A percentile compares a stretch with the other conserved stretches of the same genome.
Conservation (phyloP, 768 basidiomycete species). For the Ramaria sp. region DNA sequence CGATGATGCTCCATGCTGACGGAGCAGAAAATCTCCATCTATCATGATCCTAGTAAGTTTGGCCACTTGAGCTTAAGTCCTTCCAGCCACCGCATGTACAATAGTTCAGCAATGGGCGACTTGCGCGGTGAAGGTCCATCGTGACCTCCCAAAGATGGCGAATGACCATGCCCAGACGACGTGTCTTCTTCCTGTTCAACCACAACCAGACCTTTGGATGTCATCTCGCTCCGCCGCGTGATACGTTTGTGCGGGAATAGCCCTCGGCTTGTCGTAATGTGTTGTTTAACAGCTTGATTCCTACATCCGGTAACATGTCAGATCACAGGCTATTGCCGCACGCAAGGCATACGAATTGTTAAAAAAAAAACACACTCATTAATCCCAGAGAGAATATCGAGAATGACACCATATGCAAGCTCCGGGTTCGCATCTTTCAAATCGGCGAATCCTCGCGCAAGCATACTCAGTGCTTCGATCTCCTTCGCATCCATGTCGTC, state of each 20-base stretch:
- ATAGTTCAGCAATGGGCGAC: conserved; percentile 87
- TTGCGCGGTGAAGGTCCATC: conserved; percentile 34
- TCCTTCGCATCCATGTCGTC: conserved; percentile 77
- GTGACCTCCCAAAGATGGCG: background rate
- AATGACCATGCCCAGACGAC: conserved; percentile 7
- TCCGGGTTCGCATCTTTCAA: conserved; percentile 74
- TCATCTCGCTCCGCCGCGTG: conserved; percentile 77
- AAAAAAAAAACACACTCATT: conserved; percentile 60
- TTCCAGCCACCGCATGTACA: conserved; percentile 97
- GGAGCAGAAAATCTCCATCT: background rate
- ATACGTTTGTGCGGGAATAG: conserved; percentile 77
- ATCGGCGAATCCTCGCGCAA: conserved; percentile 82
- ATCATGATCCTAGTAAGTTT: conserved; percentile 12
- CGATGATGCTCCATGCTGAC: background rate
- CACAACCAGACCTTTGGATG: conserved; percentile 70
- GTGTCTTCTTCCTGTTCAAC: conserved; percentile 75
- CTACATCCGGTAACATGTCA: conserved; percentile 27
- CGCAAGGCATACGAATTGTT: background rate
- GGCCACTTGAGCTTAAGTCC: conserved; percentile 89
- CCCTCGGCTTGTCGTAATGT: conserved; percentile 69
- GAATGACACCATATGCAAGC: conserved; percentile 76
- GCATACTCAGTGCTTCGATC: conserved; percentile 81
- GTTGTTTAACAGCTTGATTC: conserved; percentile 65
- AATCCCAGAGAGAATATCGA: conserved; percentile 83
- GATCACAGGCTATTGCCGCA: background rate